Base-by-base conservation (phyloP, 768 basidiomycete genomes). In the Pleurotus tuoliensis region DNA sequence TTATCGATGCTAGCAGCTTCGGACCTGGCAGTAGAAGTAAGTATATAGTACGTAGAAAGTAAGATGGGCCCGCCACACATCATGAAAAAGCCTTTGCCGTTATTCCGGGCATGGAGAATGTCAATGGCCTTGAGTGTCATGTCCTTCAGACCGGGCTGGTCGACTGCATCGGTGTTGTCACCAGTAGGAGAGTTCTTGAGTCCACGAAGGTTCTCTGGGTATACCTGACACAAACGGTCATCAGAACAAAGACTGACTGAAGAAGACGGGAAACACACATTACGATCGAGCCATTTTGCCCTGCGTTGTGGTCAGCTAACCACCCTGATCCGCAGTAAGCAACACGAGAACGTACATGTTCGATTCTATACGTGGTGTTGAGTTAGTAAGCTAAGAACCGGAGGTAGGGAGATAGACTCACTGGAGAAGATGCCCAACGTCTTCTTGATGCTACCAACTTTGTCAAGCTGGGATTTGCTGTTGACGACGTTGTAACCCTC, bases 81-180 rank as follows among this genome's bases (percentile, higher is more conserved):
- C 75, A 78, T 70, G 63, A 78, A 78, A 71, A 73, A 78, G 2
- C 76, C 76, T 50, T 71, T 63, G 25, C 71, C 66, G 38, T 70
- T 70, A 47, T 63, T 58, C 59, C 76, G 69, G 8, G 67, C 63
- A 47, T 77, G 74, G 30, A 78, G 69, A 55, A 76, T 69, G 51
- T 78, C 76, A 53, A 76, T 77, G 27, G 76, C 76, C 62, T 76
- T 78, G 30, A 78, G 57, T 0, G 76, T 76, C 76, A 78, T 78
- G 13, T 76, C 76, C 61, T 78, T 76, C 63, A 78, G 63, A n/a
- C 76, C 76, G 34, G 76, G 76, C 58, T 78, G 76, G 64, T 76
- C 71, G 13, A 66, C 54, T 7, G 76, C 75, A 62, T 75, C 76
- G 12, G 70, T 70, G 4, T 71, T 71, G 48, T 78, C 76, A 5